These are phyloP conservation scores for Dentipellis sp. DNA, from an alignment of 768 basidiomycete species.

Conservation along the genomic window DNA sequence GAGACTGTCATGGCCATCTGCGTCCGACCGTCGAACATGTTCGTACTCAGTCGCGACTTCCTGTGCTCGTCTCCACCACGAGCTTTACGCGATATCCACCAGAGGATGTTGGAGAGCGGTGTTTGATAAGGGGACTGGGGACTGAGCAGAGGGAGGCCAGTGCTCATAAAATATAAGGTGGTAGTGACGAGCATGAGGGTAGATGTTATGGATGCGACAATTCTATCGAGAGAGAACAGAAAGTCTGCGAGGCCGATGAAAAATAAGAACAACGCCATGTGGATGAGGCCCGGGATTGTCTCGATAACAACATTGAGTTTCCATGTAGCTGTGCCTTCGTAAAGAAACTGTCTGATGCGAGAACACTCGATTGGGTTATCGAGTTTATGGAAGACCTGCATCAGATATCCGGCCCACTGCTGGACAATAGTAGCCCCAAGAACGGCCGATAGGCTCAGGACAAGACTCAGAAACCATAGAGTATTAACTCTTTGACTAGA, in stretches of 20 bases:
- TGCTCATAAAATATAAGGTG: conserved; percentile 7
- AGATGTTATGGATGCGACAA: conserved; percentile 1
- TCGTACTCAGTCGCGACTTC: neutral
- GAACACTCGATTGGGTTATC: conserved; percentile 22
- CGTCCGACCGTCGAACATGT: conserved; percentile 8
- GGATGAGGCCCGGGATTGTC: conserved; percentile 36
- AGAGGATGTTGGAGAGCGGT: conserved; percentile 3
- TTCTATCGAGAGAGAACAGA: conserved; percentile 20
- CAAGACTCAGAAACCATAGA: conserved; percentile 30
- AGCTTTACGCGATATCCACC: conserved; percentile 1
- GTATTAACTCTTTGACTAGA: conserved; percentile 29
- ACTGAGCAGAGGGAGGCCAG: neutral
- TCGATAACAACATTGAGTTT: conserved; percentile 31
- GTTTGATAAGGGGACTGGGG: conserved; percentile 8
- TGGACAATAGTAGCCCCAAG: conserved; percentile 37
- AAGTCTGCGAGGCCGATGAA: conserved; percentile 39
- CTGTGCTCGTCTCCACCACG: neutral
- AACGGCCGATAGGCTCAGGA: conserved; percentile 32
- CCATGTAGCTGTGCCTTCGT: conserved; percentile 31
- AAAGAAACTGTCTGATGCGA: conserved; percentile 28
- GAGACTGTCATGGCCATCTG: conserved; percentile 7
- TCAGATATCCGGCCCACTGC: conserved; percentile 37
- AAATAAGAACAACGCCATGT: conserved; percentile 40
- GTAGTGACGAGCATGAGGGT: conserved; percentile 2
- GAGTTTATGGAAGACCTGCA: conserved; percentile 20